Percentiles rank a stretch among this genome's conserved stretches.
phyloP scores from a whole-genome alignment of 148 eudicot species.

The Rhododendron vialii region DNA sequence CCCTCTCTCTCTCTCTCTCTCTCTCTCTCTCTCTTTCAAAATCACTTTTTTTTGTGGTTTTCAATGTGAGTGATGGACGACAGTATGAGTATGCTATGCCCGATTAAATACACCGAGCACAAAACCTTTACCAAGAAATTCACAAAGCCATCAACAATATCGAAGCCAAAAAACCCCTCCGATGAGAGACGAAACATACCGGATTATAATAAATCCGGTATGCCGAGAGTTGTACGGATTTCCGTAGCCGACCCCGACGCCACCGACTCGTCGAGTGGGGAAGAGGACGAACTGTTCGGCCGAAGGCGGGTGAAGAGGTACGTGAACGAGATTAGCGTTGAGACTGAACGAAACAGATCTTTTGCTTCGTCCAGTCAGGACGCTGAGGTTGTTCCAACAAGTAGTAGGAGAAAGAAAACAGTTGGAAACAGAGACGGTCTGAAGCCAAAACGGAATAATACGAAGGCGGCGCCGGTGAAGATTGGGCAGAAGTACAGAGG shows the following conservation, averaged over 20 bases:
- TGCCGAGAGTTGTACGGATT: slow-evolving; percentile 37
- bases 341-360: slow-evolving; percentile 12
- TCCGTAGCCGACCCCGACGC: slow-evolving; percentile 65
- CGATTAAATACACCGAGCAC: slow-evolving; percentile 63
- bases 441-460: slow-evolving; percentile 10
- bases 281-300: slow-evolving; percentile 48
- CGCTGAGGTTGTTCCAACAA: slow-evolving; percentile 21
- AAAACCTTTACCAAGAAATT: slow-evolving; percentile 23
- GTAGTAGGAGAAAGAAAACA: background rate
- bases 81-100: slow-evolving; percentile 28
- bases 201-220: background rate
- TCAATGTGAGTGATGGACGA: slow-evolving; percentile 21
- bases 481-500: slow-evolving; percentile 62
- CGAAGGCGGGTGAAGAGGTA: slow-evolving; percentile 56
- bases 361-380: background rate
- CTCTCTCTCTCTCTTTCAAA: background rate
- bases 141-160: background rate
- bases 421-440: background rate
- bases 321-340: slow-evolving; percentile 44
- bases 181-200: background rate
- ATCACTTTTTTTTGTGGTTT: background rate
- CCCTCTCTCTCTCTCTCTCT: background rate
- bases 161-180: slow-evolving; percentile 9
- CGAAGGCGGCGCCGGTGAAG: slow-evolving; percentile 15
- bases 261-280: slow-evolving; percentile 72